Conservation (phyloP, 257 asterid genomes). For the Scutellaria galericulata region DNA sequence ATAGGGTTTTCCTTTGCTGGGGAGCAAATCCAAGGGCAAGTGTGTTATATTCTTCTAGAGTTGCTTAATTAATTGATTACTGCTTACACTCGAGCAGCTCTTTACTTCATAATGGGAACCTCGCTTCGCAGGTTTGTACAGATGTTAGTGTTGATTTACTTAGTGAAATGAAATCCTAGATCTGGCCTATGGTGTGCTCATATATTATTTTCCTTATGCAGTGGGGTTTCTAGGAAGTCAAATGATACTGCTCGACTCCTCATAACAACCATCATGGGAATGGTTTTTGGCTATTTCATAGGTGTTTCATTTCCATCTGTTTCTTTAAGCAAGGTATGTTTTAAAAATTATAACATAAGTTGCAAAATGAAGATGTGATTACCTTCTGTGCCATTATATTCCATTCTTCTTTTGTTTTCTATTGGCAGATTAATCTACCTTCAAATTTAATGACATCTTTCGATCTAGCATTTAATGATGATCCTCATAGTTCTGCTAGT, state of each 20-base stretch:
- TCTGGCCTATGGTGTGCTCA: slow-evolving; percentile 28
- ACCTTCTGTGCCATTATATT: slow-evolving; percentile 23
- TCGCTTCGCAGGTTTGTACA: slow-evolving; percentile 72
- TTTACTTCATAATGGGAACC: slow-evolving; percentile 70
- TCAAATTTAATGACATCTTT: slow-evolving; percentile 77
- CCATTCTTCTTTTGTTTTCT: slow-evolving; percentile 17
- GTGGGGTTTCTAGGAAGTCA: slow-evolving; percentile 80
- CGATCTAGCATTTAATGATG: slow-evolving; percentile 60
- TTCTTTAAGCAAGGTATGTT: slow-evolving; percentile 72
- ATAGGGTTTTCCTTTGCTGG: slow-evolving; percentile 43
- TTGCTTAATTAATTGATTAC: slow-evolving; percentile 55
- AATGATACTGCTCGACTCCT: slow-evolving; percentile 78
- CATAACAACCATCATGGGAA: slow-evolving; percentile 79
- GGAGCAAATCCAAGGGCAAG: slow-evolving; percentile 41
- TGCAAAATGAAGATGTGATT: slow-evolving; percentile 20
- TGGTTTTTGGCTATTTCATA: slow-evolving; percentile 86
- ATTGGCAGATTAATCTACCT: slow-evolving; percentile 77
- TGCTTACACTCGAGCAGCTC: slow-evolving; percentile 57
- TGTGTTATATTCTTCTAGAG: slow-evolving; percentile 39
- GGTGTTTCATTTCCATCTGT: slow-evolving; percentile 92
- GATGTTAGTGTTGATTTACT: slow-evolving; percentile 17
- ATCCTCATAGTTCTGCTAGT: slow-evolving; percentile 43
- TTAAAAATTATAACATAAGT: slow-evolving; percentile 4
- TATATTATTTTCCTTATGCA: slow-evolving; percentile 43
- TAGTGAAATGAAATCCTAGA: background rate